Conservation (phyloP, 768 basidiomycete genomes). For the Podaxis pistillaris region DNA sequence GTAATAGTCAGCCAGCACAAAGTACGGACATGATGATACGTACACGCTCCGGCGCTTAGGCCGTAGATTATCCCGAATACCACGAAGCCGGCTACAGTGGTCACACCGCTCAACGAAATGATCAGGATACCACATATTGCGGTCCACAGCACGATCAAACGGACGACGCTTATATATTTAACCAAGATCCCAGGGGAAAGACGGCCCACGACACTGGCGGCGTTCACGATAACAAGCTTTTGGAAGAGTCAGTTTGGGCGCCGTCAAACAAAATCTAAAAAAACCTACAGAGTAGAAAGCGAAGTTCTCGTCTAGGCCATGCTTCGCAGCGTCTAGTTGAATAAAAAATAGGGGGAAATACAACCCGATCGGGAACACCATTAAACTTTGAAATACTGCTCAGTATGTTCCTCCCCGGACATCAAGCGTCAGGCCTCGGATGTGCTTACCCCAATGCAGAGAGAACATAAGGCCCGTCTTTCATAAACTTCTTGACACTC, state of each 20-base stretch:
- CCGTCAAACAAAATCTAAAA: background rate
- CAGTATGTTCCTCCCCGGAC: background rate
- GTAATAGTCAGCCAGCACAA: background rate
- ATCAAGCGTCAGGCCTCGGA: background rate
- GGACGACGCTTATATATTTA: constrained; percentile 16
- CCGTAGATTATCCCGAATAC: constrained; percentile 39
- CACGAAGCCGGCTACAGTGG: constrained; percentile 27
- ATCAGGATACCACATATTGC: constrained; percentile 22
- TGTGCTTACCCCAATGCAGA: constrained; percentile 12
- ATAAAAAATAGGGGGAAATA: constrained; percentile 39
- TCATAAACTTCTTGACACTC: constrained; percentile 2
- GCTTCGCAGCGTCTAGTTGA: constrained; percentile 34
- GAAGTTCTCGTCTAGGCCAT: constrained; percentile 29
- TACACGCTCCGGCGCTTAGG: constrained; percentile 27
- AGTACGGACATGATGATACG: background rate
- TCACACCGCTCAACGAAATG: constrained; percentile 34
- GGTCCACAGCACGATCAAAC: constrained; percentile 18
- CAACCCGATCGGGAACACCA: constrained; percentile 24
- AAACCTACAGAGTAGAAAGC: constrained; percentile 39
- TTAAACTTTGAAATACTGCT: constrained; percentile 12
- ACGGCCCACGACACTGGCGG: constrained; percentile 20
- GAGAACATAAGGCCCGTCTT: constrained; percentile 12
- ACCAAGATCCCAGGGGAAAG: constrained; percentile 18
- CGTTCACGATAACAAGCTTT: constrained; percentile 24
- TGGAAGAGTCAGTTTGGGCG: background rate